Evolutionary conservation across 768 basidiomycete species (phyloP).

Genomic region (Lepiota brunneoincarnata): DNA sequence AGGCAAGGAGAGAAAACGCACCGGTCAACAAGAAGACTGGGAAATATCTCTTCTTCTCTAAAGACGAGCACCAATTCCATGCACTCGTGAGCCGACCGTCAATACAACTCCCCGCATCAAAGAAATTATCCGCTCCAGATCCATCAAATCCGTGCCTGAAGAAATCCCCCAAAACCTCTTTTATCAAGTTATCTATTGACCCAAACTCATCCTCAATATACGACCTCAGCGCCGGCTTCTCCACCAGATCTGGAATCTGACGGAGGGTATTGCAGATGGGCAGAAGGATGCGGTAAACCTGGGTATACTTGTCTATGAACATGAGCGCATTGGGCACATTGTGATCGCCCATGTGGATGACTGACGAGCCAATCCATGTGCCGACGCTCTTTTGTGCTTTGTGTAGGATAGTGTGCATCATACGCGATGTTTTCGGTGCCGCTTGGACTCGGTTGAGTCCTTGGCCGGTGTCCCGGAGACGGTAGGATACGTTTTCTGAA

Average conservation of each 20-base stretch:
- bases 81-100: slow-evolving; percentile 86
- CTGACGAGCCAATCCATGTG: slow-evolving; percentile 81
- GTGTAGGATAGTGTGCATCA: slow-evolving; percentile 86
- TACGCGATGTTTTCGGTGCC: slow-evolving; percentile 83
- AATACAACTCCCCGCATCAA: slow-evolving; percentile 83
- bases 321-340: slow-evolving; percentile 82
- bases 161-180: slow-evolving; percentile 79
- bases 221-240: slow-evolving; percentile 67
- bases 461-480: slow-evolving; percentile 85
- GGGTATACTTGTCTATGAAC: slow-evolving; percentile 93
- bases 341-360: slow-evolving; percentile 89
- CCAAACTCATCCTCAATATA: slow-evolving; percentile 87
- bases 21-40: slow-evolving; percentile 75
- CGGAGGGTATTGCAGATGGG: slow-evolving; percentile 82
- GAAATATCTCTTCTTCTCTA: slow-evolving; percentile 88
- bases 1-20: slow-evolving; percentile 28
- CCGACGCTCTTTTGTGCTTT: slow-evolving; percentile 81
- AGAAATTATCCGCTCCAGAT: slow-evolving; percentile 89
- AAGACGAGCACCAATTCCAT: slow-evolving; percentile 86
- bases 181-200: slow-evolving; percentile 61
- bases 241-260: slow-evolving; percentile 63
- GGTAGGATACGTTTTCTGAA: slow-evolving; percentile 71
- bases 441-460: slow-evolving; percentile 89
- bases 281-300: slow-evolving; percentile 86
- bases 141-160: slow-evolving; percentile 89